Evolutionary conservation across 192 early-diverging fungal species (phyloP).

Genomic region (Entomortierella lignicola): DNA sequence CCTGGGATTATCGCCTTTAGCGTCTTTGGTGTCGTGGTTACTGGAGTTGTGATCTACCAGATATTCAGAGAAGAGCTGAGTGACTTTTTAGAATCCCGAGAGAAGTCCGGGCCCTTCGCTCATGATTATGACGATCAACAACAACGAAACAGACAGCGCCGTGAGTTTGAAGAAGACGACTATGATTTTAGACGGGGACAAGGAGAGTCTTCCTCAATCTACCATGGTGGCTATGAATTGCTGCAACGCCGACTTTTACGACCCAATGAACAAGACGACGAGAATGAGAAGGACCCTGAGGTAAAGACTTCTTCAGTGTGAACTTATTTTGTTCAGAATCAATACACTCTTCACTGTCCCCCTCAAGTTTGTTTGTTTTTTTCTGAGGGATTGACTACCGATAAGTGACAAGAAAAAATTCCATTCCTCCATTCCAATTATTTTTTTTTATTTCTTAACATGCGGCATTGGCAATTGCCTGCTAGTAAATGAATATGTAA

Average conservation of each 20-base stretch:
- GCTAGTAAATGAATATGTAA: too few species aligned
- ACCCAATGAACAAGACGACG: slow-evolving; percentile 13
- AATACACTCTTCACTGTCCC: background rate
- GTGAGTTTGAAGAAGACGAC: slow-evolving; percentile 16
- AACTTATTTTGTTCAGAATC: background rate
- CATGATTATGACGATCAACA: background rate
- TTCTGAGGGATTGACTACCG: too few species aligned
- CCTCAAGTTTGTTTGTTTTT: background rate
- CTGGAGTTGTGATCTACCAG: slow-evolving; percentile 37
- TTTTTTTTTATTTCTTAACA: background rate
- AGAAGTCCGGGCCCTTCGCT: slow-evolving; percentile 13
- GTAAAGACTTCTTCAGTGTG: slow-evolving; percentile 23
- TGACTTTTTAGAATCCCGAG: slow-evolving; percentile 19
- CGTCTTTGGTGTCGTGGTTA: slow-evolving; percentile 37
- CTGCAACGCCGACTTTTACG: slow-evolving; percentile 13
- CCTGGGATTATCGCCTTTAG: slow-evolving; percentile 31
- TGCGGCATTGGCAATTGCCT: background rate
- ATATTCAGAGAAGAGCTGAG: slow-evolving; percentile 33
- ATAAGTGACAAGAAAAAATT: background rate
- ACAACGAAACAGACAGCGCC: slow-evolving; percentile 2
- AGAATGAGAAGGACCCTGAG: slow-evolving; percentile 23
- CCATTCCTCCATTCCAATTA: background rate
- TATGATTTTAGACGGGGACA: slow-evolving; percentile 2
- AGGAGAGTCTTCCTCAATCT: slow-evolving; percentile 9
- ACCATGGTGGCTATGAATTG: slow-evolving; percentile 28